Base-by-base conservation (phyloP, 1,284 basidiomycete genomes). In the Ganoderma resinaceum region DNA sequence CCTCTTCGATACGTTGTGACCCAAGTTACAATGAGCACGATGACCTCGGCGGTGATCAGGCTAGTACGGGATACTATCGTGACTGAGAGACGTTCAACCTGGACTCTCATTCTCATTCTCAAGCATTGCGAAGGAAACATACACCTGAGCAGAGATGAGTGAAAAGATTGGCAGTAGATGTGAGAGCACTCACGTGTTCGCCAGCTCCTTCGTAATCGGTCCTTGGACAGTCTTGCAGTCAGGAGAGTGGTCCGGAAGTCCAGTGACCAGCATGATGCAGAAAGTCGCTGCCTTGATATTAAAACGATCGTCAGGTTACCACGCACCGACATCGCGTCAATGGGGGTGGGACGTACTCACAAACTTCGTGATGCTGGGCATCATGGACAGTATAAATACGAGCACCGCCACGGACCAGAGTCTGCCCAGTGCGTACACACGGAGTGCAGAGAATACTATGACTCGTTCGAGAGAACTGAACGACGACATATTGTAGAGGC, bases 361-460 rank as follows among this genome's bases (percentile, higher is more conserved):
- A 12, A 66, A 38, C 43, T 70, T 68, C 2, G 60, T 31, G 12
- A 58, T 58, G 5, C 58, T n/a, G 3, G 67, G 63, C 2, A 69
- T 61, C 20, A 61, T 23, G 6, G 64, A 61, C 0, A 70, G 62
- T 3, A 53, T 18, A 29, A 67, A 55, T 1, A 73, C 65, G 7
- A 63, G 14, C 1, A 42, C 2, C 1, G 64, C 58, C 2, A 67
- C 14, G 3, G 29, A 16, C 42, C 60, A 37, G 14, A 40, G 42
- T 3, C 52, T 46, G 14, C 40, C 60, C n/a, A 70, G n/a, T 0
- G 68, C 71, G 16, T 64, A 66, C 3, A 61, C 65, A 5, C 68
- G 66, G 26, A 70, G 57, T 3, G 58, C 65, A 1, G 66, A 65
- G 46, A 70, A 70, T 2, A 38, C 71, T 72, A 18, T 11, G 6